Evolutionary conservation across 106 monocot species (phyloP).

Genomic region (Phalaenopsis aphrodite): DNA sequence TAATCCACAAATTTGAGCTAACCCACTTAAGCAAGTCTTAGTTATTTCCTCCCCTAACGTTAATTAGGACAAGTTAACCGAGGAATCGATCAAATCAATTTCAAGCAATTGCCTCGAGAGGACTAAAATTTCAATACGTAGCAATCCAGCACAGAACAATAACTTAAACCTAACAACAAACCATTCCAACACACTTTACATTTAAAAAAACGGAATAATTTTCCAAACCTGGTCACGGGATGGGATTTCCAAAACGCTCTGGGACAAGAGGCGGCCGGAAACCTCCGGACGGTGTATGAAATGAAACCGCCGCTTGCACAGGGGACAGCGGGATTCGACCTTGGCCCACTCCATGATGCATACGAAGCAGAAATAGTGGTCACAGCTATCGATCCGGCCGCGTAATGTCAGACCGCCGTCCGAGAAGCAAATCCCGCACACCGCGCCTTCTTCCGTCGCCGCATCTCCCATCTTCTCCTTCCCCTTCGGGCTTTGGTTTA

Average conservation of each 20-base stretch:
- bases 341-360: slow-evolving; percentile 92
- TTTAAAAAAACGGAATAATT: background rate
- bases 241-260: slow-evolving; percentile 46
- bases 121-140: no score
- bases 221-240: slow-evolving; percentile 58
- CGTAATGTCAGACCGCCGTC: slow-evolving; percentile 25
- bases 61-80: no score
- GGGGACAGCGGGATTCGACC: slow-evolving; percentile 76
- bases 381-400: slow-evolving; percentile 68
- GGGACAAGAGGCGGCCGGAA: slow-evolving; percentile 18
- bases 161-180: no score
- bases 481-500: slow-evolving; percentile 20
- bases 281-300: slow-evolving; percentile 33
- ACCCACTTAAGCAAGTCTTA: no score
- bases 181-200: background rate
- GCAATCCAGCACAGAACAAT: no score
- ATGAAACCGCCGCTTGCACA: slow-evolving; percentile 68
- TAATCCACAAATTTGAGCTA: no score
- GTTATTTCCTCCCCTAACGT: no score
- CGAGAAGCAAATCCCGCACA: slow-evolving; percentile 76
- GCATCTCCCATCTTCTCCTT: slow-evolving; percentile 26
- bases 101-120: no score
- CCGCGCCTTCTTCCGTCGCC: slow-evolving; percentile 1
- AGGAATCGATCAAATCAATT: no score
- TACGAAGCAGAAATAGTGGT: slow-evolving; percentile 75